Evolutionary conservation across 108 stramenopile genomes (phyloP).

Genomic region (Schizochytrium sp.): DNA sequence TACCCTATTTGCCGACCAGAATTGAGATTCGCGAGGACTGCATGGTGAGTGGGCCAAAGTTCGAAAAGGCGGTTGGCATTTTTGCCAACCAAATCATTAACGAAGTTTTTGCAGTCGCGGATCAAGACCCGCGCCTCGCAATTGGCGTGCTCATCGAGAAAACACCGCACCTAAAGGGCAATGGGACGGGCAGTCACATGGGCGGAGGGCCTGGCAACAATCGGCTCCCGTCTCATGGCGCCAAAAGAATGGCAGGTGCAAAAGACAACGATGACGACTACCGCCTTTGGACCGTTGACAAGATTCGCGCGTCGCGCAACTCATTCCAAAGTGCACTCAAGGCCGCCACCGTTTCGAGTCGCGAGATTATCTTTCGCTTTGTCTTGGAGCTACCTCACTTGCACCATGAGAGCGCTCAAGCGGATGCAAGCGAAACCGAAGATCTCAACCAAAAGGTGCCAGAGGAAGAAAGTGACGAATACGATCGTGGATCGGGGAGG

Average conservation of each 20-base stretch:
- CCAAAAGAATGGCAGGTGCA: background rate
- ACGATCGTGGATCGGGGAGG: no score
- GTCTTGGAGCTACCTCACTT: background rate
- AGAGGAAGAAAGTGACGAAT: background rate
- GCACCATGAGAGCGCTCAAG: background rate
- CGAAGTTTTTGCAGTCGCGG: background rate
- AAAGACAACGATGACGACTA: background rate
- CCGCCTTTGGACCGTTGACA: background rate
- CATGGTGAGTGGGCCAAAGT: background rate
- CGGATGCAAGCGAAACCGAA: no score
- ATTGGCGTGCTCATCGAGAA: slow-evolving; percentile 7
- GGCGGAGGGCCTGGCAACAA: background rate
- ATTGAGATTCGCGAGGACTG: background rate
- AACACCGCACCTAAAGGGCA: background rate
- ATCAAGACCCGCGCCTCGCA: background rate
- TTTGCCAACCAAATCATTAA: background rate
- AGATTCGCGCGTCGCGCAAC: background rate
- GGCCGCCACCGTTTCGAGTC: background rate
- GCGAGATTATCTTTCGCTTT: background rate
- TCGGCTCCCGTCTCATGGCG: no score
- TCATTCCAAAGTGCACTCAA: background rate
- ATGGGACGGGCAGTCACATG: background rate
- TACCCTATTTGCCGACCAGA: background rate
- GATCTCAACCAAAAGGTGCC: no score
- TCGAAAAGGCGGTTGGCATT: background rate